phyloP scores from a whole-genome alignment of 139 green algal genomes.

The Trebouxia sp. region DNA sequence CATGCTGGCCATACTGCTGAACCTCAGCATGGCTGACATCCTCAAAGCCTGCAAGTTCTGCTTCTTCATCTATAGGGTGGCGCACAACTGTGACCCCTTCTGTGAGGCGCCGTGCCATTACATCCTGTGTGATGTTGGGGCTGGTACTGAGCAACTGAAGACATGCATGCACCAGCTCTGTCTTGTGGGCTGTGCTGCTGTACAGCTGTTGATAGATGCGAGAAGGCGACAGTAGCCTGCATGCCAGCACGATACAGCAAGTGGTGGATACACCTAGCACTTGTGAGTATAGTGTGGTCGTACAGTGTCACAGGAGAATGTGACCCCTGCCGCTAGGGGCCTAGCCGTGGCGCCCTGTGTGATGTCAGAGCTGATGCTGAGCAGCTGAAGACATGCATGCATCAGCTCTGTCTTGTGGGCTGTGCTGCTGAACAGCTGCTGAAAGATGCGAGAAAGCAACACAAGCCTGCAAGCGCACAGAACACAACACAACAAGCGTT shows the following conservation, averaged over 20 bases:
- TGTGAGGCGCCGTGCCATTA: neutral
- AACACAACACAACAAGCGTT: neutral
- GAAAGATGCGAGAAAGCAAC: constrained; percentile 12
- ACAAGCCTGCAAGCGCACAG: neutral
- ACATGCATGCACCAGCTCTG: constrained; percentile 18
- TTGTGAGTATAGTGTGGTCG: no score
- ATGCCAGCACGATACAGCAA: neutral
- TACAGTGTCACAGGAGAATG: no score
- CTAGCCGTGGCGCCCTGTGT: no score
- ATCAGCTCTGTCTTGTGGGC: constrained; percentile 19
- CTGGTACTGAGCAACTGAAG: neutral
- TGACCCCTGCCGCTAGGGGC: no score
- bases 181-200: neutral
- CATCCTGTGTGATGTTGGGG: neutral
- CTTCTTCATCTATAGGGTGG: neutral
- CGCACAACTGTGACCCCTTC: neutral
- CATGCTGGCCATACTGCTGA: constrained; percentile 2
- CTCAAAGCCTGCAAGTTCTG: neutral
- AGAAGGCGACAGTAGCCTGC: constrained; percentile 27
- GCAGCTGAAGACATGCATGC: neutral
- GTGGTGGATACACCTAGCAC: no score
- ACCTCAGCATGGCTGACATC: neutral
- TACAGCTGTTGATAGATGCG: constrained; percentile 19
- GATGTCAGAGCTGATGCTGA: no score
- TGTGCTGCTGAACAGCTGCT: neutral